Conservation (phyloP, 2,329 filamentous ascomycete species). For the Talaromyces sp. region DNA sequence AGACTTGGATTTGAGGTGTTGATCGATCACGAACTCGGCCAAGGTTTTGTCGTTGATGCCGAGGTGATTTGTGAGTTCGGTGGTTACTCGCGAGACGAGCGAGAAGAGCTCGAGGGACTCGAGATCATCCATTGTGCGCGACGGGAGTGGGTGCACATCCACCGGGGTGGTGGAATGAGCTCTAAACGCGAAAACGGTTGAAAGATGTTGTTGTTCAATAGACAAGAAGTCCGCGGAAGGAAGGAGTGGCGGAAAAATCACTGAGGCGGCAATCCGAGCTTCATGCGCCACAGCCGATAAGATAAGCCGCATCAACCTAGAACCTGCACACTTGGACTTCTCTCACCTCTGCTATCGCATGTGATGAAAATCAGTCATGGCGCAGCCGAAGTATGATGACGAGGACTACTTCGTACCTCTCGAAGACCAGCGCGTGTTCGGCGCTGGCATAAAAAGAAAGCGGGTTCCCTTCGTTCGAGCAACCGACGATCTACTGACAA, state of each 20-base stretch:
- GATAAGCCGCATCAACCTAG: constrained; percentile 12
- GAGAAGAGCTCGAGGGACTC: constrained; percentile 88
- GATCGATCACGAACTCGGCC: constrained; percentile 91
- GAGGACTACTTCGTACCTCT: constrained; percentile 58
- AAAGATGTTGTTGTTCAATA: neutral
- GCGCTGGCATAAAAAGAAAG: constrained; percentile 60
- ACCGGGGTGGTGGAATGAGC: constrained; percentile 10
- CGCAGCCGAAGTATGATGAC: constrained; percentile 40
- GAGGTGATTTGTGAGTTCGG: constrained; percentile 89
- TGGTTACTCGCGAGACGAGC: constrained; percentile 89
- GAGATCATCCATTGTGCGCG: constrained; percentile 74
- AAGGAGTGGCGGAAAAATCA: constrained; percentile 19
- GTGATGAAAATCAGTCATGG: neutral
- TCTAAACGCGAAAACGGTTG: neutral
- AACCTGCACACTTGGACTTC: neutral
- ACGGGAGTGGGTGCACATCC: neutral
- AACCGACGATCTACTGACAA: constrained; percentile 31
- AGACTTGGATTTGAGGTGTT: constrained; percentile 70
- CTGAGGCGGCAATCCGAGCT: constrained; percentile 3
- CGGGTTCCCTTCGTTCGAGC: constrained; percentile 58
- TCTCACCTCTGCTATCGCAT: neutral
- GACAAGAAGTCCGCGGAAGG: neutral
- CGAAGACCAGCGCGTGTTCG: constrained; percentile 58
- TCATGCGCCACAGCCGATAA: constrained; percentile 17
- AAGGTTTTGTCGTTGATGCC: constrained; percentile 91